These are phyloP conservation scores for Lindgomyces ingoldianus DNA, from an alignment of 495 filamentous ascomycete species.

Conservation along the genomic window DNA sequence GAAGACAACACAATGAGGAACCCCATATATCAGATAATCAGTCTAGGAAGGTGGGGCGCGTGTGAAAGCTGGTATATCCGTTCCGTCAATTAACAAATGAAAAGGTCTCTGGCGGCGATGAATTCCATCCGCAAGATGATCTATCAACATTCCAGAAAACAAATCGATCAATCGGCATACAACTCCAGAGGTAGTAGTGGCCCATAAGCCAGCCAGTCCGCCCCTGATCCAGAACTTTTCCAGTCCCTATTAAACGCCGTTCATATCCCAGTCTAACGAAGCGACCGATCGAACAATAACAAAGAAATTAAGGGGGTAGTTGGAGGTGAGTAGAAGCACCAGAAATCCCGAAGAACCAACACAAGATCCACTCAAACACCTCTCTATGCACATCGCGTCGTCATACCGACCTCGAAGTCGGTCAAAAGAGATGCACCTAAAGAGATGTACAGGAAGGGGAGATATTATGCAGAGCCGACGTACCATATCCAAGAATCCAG, in stretches of 20 bases:
- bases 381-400: constrained; percentile 31
- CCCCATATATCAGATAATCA: not conserved
- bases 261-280: not conserved
- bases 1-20: not conserved
- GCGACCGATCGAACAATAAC: not conserved
- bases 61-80: not conserved
- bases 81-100: not conserved
- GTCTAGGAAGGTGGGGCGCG: not conserved
- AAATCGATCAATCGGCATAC: not conserved
- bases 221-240: not conserved
- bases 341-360: not conserved
- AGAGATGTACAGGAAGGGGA: constrained; percentile 27
- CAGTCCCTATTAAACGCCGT: not conserved
- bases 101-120: not conserved
- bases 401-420: constrained; percentile 16
- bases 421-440: constrained; percentile 28
- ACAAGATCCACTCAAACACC: constrained; percentile 13
- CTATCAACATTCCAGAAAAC: not conserved
- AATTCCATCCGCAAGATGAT: not conserved
- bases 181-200: too few species aligned
- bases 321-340: not conserved
- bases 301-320: not conserved
- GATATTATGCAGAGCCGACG: not conserved
- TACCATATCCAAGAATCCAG: constrained; percentile 21
- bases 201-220: not conserved